These are phyloP conservation scores for Comarum palustre DNA, from an alignment of 306 rosid species.

Conservation along the genomic window DNA sequence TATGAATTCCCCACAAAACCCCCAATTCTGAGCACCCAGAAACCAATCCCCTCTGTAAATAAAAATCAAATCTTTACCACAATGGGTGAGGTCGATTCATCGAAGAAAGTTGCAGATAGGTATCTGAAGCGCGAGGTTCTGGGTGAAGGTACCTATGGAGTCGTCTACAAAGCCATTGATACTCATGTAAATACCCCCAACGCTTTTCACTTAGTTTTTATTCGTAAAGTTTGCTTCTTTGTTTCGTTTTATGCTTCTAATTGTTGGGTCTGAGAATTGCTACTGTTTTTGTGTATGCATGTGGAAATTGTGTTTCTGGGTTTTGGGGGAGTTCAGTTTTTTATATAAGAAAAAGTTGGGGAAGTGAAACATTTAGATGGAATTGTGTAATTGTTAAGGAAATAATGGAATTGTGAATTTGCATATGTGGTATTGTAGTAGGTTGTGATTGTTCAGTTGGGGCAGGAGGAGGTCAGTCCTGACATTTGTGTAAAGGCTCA, in stretches of 20 bases:
- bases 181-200: constrained; percentile 51
- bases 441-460: neutral
- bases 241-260: neutral
- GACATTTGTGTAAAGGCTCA: neutral
- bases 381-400: neutral
- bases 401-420: neutral
- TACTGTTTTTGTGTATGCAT: neutral
- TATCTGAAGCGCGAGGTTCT: constrained; percentile 91
- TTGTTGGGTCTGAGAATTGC: neutral
- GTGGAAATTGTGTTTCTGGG: neutral
- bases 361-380: neutral
- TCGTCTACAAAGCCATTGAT: constrained; percentile 94
- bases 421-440: neutral
- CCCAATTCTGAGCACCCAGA: constrained; percentile 6
- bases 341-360: neutral
- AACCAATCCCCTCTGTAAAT: neutral
- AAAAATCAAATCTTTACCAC: neutral
- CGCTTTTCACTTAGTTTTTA: neutral
- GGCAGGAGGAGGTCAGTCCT: neutral
- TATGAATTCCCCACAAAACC: constrained; percentile 25
- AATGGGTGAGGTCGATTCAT: constrained; percentile 57
- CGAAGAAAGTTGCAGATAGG: constrained; percentile 93
- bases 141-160: constrained; percentile 99
- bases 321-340: neutral
- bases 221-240: neutral